A percentile compares a stretch with the other conserved stretches of the same genome.
Conservation (phyloP, 2,329 filamentous ascomycete species). For the Calonectria henricotiae region DNA sequence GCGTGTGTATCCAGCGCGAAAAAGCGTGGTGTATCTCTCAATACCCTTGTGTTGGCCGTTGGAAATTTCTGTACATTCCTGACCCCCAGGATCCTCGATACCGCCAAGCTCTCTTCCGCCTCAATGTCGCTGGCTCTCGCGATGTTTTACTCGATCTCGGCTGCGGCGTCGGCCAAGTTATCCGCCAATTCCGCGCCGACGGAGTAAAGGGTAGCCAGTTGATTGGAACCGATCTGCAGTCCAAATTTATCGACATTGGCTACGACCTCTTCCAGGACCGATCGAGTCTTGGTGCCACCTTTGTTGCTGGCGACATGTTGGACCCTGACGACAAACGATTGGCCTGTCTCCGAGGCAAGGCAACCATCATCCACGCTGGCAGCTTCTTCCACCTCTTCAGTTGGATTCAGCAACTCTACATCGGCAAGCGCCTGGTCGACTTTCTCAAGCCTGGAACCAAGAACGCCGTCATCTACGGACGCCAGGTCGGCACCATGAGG, state of each 20-base stretch:
- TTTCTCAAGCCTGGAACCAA: slow-evolving; percentile 64
- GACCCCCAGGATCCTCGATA: slow-evolving; percentile 62
- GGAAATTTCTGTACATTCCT: slow-evolving; percentile 66
- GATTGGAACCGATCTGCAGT: slow-evolving; percentile 67
- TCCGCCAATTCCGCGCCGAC: slow-evolving; percentile 67
- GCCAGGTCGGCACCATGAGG: slow-evolving; percentile 64
- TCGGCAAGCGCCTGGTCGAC: slow-evolving; percentile 63
- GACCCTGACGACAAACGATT: slow-evolving; percentile 60
- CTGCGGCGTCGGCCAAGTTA: slow-evolving; percentile 67
- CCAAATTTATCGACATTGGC: slow-evolving; percentile 71
- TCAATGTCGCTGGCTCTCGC: slow-evolving; percentile 58
- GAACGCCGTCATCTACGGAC: slow-evolving; percentile 67
- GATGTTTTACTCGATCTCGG: slow-evolving; percentile 67
- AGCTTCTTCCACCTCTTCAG: slow-evolving; percentile 69
- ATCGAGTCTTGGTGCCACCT: slow-evolving; percentile 63
- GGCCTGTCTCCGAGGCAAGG: slow-evolving; percentile 58
- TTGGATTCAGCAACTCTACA: slow-evolving; percentile 65
- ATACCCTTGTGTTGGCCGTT: slow-evolving; percentile 66
- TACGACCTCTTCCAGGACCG: slow-evolving; percentile 78
- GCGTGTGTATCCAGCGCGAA: slow-evolving; percentile 59
- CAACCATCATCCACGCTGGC: slow-evolving; percentile 66
- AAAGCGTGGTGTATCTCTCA: slow-evolving; percentile 64
- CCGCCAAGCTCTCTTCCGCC: slow-evolving; percentile 61
- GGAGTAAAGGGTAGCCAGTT: slow-evolving; percentile 67
- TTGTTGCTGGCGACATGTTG: slow-evolving; percentile 69